Conservation (phyloP, 768 basidiomycete species). For the Leccinum sublutescens region DNA sequence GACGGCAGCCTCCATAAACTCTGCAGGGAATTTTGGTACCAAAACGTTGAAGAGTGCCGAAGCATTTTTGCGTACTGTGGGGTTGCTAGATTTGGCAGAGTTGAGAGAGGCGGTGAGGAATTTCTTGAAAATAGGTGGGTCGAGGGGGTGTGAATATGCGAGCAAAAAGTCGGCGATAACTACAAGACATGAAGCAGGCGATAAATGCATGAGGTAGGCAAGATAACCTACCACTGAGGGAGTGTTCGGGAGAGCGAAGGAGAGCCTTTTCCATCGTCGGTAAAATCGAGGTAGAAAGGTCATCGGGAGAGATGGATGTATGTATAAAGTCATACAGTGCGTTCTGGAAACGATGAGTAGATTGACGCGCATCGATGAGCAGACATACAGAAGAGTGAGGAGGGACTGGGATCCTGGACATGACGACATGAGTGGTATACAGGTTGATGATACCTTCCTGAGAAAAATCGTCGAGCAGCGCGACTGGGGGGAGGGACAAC, state of each 20-base stretch:
- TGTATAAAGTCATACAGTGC: conserved; percentile 62
- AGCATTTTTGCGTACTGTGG: conserved; percentile 54
- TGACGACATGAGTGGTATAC: conserved; percentile 61
- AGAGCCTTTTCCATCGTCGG: conserved; percentile 80
- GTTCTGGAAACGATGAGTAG: conserved; percentile 33
- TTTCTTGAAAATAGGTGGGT: conserved; percentile 47
- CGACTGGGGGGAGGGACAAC: not conserved
- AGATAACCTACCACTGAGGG: conserved; percentile 54
- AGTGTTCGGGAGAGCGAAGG: conserved; percentile 77
- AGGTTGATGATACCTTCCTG: conserved; percentile 59
- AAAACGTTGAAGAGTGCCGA: conserved; percentile 56
- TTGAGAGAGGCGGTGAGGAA: conserved; percentile 59
- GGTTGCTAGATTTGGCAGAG: conserved; percentile 73
- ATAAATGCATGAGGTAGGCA: not conserved
- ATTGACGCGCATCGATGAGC: not conserved
- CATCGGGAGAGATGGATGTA: conserved; percentile 47
- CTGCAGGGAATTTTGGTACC: conserved; percentile 32
- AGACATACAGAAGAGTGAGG: conserved; percentile 55
- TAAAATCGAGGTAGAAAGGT: conserved; percentile 54
- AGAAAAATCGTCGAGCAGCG: conserved; percentile 1
- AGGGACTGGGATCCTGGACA: conserved; percentile 63
- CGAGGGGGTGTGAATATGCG: conserved; percentile 51
- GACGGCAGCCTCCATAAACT: conserved; percentile 46
- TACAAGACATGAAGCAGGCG: conserved; percentile 22
- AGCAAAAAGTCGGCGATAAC: conserved; percentile 59